Evolutionary conservation across 768 basidiomycete genomes (phyloP).

Genomic region (Suillus bovinus): DNA sequence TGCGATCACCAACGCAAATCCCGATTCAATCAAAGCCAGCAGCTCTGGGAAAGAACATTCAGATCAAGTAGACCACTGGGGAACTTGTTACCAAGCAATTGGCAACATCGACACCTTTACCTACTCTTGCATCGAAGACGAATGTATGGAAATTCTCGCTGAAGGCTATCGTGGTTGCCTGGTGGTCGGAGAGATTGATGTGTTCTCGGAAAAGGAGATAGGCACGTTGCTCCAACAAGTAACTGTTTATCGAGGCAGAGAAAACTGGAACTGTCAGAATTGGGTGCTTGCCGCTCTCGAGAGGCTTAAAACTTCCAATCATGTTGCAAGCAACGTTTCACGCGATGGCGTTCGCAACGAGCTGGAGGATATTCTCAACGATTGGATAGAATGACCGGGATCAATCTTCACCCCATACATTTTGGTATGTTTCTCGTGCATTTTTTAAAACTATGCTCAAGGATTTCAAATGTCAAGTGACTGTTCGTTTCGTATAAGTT

Average conservation of each 20-base stretch:
- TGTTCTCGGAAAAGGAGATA: slow-evolving; percentile 14
- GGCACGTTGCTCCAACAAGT: slow-evolving; percentile 27
- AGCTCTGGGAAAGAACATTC: slow-evolving; percentile 24
- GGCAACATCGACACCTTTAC: slow-evolving; percentile 31
- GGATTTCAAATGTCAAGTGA: not conserved
- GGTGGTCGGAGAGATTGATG: slow-evolving; percentile 22
- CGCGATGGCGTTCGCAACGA: slow-evolving; percentile 21
- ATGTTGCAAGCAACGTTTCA: slow-evolving; percentile 21
- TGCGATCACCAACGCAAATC: slow-evolving; percentile 25
- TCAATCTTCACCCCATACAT: not conserved
- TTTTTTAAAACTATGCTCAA: not conserved
- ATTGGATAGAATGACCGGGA: slow-evolving; percentile 21
- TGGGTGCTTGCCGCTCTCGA: slow-evolving; percentile 30
- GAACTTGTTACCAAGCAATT: slow-evolving; percentile 30
- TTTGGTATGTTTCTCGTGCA: not conserved
- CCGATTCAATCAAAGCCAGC: slow-evolving; percentile 20
- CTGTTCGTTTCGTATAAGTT: not conserved
- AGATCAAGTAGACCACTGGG: slow-evolving; percentile 30
- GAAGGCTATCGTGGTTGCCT: slow-evolving; percentile 32
- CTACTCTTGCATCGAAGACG: slow-evolving; percentile 27
- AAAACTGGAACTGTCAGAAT: slow-evolving; percentile 35
- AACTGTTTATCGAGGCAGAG: slow-evolving; percentile 23
- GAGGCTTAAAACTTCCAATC: slow-evolving; percentile 18
- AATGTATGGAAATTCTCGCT: slow-evolving; percentile 33
- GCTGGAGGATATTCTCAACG: slow-evolving; percentile 25